A percentile compares a stretch with the other conserved stretches of the same genome.
These are phyloP conservation scores for Abortiporus biennis DNA, from an alignment of 1,284 basidiomycete species.

Conservation along the genomic window DNA sequence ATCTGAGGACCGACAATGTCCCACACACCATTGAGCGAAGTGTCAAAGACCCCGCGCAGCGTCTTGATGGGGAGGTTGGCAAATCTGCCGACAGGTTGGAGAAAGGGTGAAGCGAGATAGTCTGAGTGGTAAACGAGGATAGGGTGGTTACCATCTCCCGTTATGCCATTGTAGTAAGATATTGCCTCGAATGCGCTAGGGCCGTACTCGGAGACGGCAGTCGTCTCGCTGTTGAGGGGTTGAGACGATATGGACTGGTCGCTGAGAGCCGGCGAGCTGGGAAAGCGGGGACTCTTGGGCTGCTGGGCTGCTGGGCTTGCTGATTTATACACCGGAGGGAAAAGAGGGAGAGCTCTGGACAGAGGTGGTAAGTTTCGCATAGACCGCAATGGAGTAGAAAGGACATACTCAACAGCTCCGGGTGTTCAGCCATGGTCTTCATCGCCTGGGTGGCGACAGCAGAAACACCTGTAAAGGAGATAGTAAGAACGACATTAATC, in stretches of 20 bases:
- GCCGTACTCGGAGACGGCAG: slow-evolving; percentile 15
- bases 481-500: slow-evolving; percentile 11
- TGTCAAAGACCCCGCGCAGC: slow-evolving; percentile 29
- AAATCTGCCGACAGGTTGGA: slow-evolving; percentile 18
- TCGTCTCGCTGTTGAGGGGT: slow-evolving; percentile 17
- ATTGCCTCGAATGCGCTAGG: slow-evolving; percentile 19
- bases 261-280: slow-evolving; percentile 7
- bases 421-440: slow-evolving; percentile 21
- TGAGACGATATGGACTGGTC: slow-evolving; percentile 17
- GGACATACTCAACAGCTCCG: slow-evolving; percentile 25
- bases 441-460: slow-evolving; percentile 20
- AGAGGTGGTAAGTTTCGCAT: slow-evolving; percentile 15
- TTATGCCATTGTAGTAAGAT: slow-evolving; percentile 28
- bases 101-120: slow-evolving; percentile 26
- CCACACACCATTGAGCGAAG: slow-evolving; percentile 27
- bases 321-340: slow-evolving; percentile 23
- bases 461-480: slow-evolving; percentile 26
- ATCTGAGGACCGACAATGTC: slow-evolving; percentile 28
- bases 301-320: no score
- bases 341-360: slow-evolving; percentile 26
- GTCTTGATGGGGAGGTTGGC: slow-evolving; percentile 28
- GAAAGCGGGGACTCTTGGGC: slow-evolving; percentile 13
- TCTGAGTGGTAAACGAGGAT: slow-evolving; percentile 32
- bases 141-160: slow-evolving; percentile 29
- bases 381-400: slow-evolving; percentile 18